phyloP scores from a whole-genome alignment of 2,329 filamentous ascomycete genomes.

The Hymenoscyphus scutula region DNA sequence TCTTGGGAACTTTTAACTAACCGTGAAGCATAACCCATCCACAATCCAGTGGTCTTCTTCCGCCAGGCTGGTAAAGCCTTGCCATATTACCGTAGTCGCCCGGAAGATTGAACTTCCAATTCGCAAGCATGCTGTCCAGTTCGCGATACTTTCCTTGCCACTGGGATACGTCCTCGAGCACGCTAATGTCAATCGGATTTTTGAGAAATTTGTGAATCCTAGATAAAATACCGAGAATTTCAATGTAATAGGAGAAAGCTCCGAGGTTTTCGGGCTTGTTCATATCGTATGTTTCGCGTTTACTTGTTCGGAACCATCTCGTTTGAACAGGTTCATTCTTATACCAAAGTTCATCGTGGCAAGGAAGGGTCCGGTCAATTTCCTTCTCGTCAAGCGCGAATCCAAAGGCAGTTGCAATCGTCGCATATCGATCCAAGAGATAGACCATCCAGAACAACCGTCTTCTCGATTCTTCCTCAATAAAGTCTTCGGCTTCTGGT shows the following conservation, averaged over 20 bases:
- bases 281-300: conserved; percentile 57
- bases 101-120: conserved; percentile 82
- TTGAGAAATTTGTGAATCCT: conserved; percentile 88
- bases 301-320: conserved; percentile 67
- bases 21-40: conserved; percentile 85
- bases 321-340: conserved; percentile 84
- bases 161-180: conserved; percentile 77
- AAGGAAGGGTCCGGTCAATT: conserved; percentile 83
- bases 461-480: conserved; percentile 83
- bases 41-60: conserved; percentile 69
- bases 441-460: conserved; percentile 95
- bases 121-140: conserved; percentile 73
- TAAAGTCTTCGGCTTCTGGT: conserved; percentile 78
- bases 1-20: conserved; percentile 15
- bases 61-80: conserved; percentile 68
- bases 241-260: conserved; percentile 85
- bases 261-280: conserved; percentile 79
- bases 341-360: conserved; percentile 81
- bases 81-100: conserved; percentile 82
- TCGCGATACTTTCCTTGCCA: conserved; percentile 88
- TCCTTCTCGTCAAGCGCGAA: conserved; percentile 87
- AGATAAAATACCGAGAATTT: conserved; percentile 82
- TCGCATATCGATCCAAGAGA: conserved; percentile 84
- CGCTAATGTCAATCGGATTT: conserved; percentile 83
- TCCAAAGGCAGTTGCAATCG: conserved; percentile 86